Evolutionary conservation across 2,329 filamentous ascomycete genomes (phyloP).

Genomic region (Cladosporium sphaerospermum): DNA sequence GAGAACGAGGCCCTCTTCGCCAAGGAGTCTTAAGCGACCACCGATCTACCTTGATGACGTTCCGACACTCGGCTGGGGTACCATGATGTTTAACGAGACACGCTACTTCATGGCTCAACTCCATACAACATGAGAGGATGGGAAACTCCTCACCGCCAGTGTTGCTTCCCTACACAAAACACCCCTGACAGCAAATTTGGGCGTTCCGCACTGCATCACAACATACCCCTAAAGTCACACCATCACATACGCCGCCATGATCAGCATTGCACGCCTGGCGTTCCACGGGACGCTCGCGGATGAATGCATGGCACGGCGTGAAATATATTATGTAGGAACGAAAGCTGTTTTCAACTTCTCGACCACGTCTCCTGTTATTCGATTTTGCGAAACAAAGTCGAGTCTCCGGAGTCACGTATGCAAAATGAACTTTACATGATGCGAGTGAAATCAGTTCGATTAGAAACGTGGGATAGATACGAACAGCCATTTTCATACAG

Average conservation of each 20-base stretch:
- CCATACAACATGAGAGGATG: neutral
- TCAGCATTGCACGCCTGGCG: conserved; percentile 5
- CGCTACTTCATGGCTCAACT: neutral
- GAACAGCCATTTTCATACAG: too few species aligned
- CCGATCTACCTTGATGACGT: neutral
- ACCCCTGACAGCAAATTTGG: conserved; percentile 15
- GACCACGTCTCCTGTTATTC: neutral
- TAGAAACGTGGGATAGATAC: too few species aligned
- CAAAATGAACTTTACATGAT: too few species aligned
- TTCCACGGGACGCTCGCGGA: conserved; percentile 7
- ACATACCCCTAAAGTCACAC: conserved; percentile 8
- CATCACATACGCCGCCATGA: conserved; percentile 10
- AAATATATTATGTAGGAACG: conserved; percentile 14
- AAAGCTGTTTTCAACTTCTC: conserved; percentile 7
- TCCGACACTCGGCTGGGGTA: neutral
- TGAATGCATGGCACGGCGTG: conserved; percentile 13
- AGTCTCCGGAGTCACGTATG: too few species aligned
- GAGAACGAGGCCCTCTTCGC: conserved; percentile 85
- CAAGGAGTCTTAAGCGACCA: conserved; percentile 18
- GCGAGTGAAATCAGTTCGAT: too few species aligned
- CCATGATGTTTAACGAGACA: neutral
- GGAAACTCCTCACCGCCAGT: too few species aligned
- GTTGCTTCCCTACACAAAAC: neutral
- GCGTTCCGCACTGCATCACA: conserved; percentile 20
- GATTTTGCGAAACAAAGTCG: too few species aligned